Evolutionary conservation across 768 basidiomycete genomes (phyloP), one percentile per base, ranked within the genome.

Genomic region (Filobasidium floriforme): DNA sequence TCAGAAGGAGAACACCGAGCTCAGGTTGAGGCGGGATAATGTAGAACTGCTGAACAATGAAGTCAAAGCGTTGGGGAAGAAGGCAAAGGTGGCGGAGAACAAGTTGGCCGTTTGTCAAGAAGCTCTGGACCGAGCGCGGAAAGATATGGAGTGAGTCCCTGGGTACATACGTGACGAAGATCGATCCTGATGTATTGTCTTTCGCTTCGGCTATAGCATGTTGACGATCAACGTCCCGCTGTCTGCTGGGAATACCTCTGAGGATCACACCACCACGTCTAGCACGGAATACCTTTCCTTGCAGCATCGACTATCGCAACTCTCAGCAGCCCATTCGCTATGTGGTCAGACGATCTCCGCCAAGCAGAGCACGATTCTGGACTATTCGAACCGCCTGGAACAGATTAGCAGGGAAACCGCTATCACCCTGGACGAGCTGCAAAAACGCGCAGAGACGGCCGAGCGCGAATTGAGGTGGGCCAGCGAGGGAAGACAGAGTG

Each of bases 391-490:
- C 2, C 66, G 74, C 19, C 59, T 73, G 1, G 61, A 69, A 9
- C 62, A 69, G n/a, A 61, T 74, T 18, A 62, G 69, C 12, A 55
- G 69, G 1, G 68, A 68, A 24, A 68, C 71, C 22, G 26, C 64
- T 22, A 26, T 41, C 1, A 66, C 55, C 59, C 68, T 75, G 32
- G 44, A 65, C 19, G 68, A 72, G 51, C 46, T 74, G 41, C 69
- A 65, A 12, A 68, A 66, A 41, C 64, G 67, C 19, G 28, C 62
- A 22, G 64, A 69, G 28, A 72, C 71, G 28, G 68, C 70, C n/a
- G 74, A 76, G 68, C 65, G 77, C 28, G 74, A 76, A 44, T 41
- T 69, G 28, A 62, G 77, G 24, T 78, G 77, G 77, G 75, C 75
- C 5, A 73, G 71, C 32, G 75, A 75, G 44, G 74, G 74, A 1